These are phyloP conservation scores for Pythium brachiatum DNA, from an alignment of 352 stramenopile genomes.

Conservation along the genomic window DNA sequence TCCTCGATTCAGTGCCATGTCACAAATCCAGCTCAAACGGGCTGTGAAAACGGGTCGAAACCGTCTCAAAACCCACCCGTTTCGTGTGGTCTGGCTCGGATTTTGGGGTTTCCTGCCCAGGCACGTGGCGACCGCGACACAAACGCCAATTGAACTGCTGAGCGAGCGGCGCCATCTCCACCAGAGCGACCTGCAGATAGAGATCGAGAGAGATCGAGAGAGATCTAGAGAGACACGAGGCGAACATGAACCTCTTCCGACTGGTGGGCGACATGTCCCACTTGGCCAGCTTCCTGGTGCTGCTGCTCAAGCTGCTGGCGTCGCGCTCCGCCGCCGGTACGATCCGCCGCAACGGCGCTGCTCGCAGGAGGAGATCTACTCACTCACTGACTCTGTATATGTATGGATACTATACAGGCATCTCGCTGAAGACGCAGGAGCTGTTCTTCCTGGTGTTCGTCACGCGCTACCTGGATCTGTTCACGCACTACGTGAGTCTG, in stretches of 20 bases:
- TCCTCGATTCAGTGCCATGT: neutral
- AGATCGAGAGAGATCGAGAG: neutral
- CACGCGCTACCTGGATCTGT: constrained; percentile 98
- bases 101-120: constrained; percentile 1
- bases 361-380: neutral
- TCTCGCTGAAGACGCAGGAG: constrained; percentile 99
- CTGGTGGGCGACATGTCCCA: constrained; percentile 98
- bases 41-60: constrained; percentile 7
- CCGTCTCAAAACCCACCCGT: constrained; percentile 12
- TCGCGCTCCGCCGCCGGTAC: constrained; percentile 75
- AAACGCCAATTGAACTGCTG: neutral
- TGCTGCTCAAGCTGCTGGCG: constrained; percentile 95
- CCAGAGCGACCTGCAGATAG: no score
- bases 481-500: constrained; percentile 93
- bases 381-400: neutral
- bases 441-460: constrained; percentile 99
- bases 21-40: constrained; percentile 1
- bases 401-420: constrained; percentile 59
- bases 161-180: neutral
- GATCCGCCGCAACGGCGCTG: constrained; percentile 6
- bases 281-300: constrained; percentile 98
- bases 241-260: constrained; percentile 95
- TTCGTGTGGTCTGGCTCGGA: constrained; percentile 13
- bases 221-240: neutral
- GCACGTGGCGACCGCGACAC: constrained; percentile 23